Conservation (phyloP, 345 rosid species). For the Combretum micranthum region DNA sequence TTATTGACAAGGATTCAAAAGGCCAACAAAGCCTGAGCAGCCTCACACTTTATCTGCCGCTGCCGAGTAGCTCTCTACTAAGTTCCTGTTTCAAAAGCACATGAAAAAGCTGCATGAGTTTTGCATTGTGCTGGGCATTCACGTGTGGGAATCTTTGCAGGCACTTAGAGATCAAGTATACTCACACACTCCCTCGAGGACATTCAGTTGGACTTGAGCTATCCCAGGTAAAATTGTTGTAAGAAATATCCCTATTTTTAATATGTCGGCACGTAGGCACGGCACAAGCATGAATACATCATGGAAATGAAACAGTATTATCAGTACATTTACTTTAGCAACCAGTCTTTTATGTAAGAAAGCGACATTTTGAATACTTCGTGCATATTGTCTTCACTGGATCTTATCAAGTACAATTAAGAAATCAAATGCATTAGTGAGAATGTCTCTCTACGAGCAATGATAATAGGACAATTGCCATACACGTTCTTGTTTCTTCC, state of each 20-base stretch:
- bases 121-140: background rate
- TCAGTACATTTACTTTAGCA: too few relatives aligned
- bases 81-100: conserved; percentile 39
- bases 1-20: background rate
- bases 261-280: conserved; percentile 4
- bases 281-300: too few relatives aligned
- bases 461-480: conserved; percentile 9
- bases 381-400: background rate
- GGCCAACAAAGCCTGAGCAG: background rate
- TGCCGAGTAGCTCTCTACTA: conserved; percentile 64
- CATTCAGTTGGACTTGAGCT: conserved; percentile 52
- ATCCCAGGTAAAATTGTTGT: conserved; percentile 64
- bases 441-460: too few relatives aligned
- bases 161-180: background rate
- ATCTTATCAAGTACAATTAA: too few relatives aligned
- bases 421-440: too few relatives aligned
- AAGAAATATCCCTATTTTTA: conserved; percentile 63
- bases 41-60: conserved; percentile 44
- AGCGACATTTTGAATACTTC: background rate
- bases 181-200: conserved; percentile 62
- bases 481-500: conserved; percentile 56
- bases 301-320: too few relatives aligned
- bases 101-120: background rate
- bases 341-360: background rate
- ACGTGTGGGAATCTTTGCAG: background rate